Base-by-base conservation (phyloP, 2,329 filamentous ascomycete species). In the Diplocarpon mali region DNA sequence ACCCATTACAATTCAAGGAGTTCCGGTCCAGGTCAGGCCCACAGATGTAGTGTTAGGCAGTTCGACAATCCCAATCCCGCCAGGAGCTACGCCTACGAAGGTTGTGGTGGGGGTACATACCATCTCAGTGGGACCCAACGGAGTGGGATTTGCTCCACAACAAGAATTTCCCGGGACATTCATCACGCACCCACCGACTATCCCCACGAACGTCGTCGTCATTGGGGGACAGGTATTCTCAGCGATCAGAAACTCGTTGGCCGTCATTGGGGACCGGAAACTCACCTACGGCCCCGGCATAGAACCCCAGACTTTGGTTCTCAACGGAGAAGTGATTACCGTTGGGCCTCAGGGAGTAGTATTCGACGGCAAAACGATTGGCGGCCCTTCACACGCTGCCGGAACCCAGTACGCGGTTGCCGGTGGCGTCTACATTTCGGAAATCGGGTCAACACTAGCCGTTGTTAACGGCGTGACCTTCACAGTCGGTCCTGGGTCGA, bases 401-500 rank as follows among this genome's bases (percentile, higher is more conserved):
- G 51, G 52, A 9, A 54, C 51, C 13, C 53, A 54, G 34, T 46
- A 56, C n/a, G 55, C 51, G 12, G 43, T 59, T 28, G 55, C 49
- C 11, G 58, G 57, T 7, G 57, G 57, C 14, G 38, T 61, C 9
- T 45, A 50, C 2, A 45, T 61, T 2, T 55, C 54, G 8, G 53
- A 60, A 47, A 41, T 60, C 14, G 57, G 58, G 11, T 51, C 52
- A 11, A 56, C 46, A 11, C 24, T 59, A 2, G 66, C 72, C 1
- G 65, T 78, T 24, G 63, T 81, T 39, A 62, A 65, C 30, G 69
- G 69, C 29, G 61, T 61, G 2, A 75, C 69, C 0, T 76, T 74
- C 52, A 72, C 68, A 1, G 60, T 78, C 39, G 73, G 72, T 0
- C 64, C 69, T 0, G 65, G 64, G 10, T 62, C 64, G 2, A 58